Conservation (phyloP, 1,284 basidiomycete genomes). For the Pholiota adiposa region DNA sequence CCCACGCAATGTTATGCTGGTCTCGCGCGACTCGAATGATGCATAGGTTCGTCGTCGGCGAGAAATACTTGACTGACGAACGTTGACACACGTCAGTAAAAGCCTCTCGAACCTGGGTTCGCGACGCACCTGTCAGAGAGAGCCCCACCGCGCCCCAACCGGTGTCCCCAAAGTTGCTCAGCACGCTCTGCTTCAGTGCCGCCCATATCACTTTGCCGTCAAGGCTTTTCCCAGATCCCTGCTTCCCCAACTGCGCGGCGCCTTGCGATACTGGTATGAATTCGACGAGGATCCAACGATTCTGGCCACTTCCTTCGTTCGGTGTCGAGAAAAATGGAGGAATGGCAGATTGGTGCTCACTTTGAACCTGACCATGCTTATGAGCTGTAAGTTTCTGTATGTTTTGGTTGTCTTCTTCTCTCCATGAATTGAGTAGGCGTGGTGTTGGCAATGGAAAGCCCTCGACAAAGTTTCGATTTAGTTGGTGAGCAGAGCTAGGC, state of each 20-base stretch:
- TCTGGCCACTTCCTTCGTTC: conserved; percentile 45
- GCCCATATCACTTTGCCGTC: conserved; percentile 66
- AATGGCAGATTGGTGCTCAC: conserved; percentile 31
- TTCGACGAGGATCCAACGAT: conserved; percentile 80
- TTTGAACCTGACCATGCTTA: conserved; percentile 66
- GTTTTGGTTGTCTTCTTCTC: neutral
- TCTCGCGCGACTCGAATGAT: conserved; percentile 81
- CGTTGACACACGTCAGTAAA: neutral
- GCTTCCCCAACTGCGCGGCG: conserved; percentile 21
- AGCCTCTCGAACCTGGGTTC: neutral
- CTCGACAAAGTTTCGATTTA: no score
- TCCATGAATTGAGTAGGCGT: no score
- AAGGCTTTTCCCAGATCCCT: conserved; percentile 28
- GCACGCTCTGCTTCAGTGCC: conserved; percentile 71
- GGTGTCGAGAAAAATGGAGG: neutral
- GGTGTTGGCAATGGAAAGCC: no score
- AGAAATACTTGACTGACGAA: conserved; percentile 77
- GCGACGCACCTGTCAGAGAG: conserved; percentile 61
- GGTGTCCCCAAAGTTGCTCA: conserved; percentile 74
- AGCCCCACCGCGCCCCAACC: conserved; percentile 80
- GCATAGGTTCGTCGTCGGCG: conserved; percentile 74
- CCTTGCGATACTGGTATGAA: conserved; percentile 52
- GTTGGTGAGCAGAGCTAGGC: no score
- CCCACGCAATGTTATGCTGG: conserved; percentile 76
- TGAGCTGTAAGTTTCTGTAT: no score